Evolutionary conservation across 2,329 filamentous ascomycete species (phyloP).

Genomic region (Penicillium olsonii): DNA sequence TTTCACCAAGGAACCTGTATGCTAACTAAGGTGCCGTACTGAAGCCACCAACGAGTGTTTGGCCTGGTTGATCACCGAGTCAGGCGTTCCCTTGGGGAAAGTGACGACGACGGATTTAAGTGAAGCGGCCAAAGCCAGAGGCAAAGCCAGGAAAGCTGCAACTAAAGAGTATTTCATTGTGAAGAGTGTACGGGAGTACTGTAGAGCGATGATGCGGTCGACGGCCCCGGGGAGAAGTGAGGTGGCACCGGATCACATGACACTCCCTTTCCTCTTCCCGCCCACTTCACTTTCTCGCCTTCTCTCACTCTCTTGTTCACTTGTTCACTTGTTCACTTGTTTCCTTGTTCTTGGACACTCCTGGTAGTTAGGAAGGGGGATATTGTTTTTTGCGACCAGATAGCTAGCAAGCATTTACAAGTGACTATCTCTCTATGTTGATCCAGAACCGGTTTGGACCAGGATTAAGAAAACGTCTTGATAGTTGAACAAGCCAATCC

Average conservation of each 20-base stretch:
- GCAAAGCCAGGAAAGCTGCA: conserved; percentile 56
- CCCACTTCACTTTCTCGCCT: not conserved
- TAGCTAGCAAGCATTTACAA: conserved; percentile 52
- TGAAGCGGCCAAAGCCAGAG: conserved; percentile 60
- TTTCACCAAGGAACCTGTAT: conserved; percentile 12
- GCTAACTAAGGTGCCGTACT: conserved; percentile 38
- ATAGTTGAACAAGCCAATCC: conserved; percentile 16
- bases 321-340: too few relatives aligned
- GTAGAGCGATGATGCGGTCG: too few relatives aligned
- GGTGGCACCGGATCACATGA: conserved; percentile 21
- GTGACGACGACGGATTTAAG: conserved; percentile 77
- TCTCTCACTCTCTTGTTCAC: not conserved
- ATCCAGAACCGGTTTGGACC: conserved; percentile 29
- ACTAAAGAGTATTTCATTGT: conserved; percentile 70
- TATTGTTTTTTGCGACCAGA: conserved; percentile 20
- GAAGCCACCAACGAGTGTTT: conserved; percentile 69
- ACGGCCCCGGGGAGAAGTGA: not conserved
- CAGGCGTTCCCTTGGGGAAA: conserved; percentile 70
- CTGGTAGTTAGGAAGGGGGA: too few relatives aligned
- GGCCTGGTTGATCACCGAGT: conserved; percentile 67
- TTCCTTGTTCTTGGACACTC: too few relatives aligned
- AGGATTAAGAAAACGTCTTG: conserved; percentile 26
- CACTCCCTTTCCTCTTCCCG: conserved; percentile 11
- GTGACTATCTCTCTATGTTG: conserved; percentile 40
- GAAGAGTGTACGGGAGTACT: not conserved